Conservation (phyloP, 2,329 filamentous ascomycete genomes). For the Grosmannia clavigera region DNA sequence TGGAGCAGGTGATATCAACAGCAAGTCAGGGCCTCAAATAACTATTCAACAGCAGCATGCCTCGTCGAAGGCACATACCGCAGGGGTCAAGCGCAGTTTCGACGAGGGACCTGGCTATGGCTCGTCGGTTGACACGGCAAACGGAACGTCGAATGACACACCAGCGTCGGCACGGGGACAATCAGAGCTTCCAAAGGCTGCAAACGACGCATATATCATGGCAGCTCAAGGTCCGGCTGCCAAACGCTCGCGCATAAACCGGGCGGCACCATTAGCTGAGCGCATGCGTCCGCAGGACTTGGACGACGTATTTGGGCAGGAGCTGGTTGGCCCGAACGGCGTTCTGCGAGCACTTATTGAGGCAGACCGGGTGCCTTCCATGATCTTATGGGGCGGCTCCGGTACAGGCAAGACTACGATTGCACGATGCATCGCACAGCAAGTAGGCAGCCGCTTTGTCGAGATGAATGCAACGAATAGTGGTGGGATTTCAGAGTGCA, state of each 20-base stretch:
- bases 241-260: conserved; percentile 58
- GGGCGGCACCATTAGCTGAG: conserved; percentile 76
- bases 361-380: conserved; percentile 73
- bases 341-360: conserved; percentile 80
- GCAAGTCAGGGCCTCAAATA: conserved; percentile 1
- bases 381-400: conserved; percentile 83
- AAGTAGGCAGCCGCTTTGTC: conserved; percentile 74
- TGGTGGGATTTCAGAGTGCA: conserved; percentile 81
- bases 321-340: conserved; percentile 75
- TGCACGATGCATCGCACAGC: conserved; percentile 74
- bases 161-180: not conserved
- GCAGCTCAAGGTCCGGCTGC: conserved; percentile 20
- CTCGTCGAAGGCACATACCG: conserved; percentile 12
- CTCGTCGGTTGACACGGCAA: conserved; percentile 7
- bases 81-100: conserved; percentile 37
- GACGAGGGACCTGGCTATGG: conserved; percentile 38
- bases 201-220: not conserved
- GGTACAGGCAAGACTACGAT: conserved; percentile 87
- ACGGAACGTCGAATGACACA: not conserved
- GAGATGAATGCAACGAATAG: conserved; percentile 91
- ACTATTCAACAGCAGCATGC: not conserved
- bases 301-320: conserved; percentile 82
- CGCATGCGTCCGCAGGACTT: conserved; percentile 79
- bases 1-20: conserved; percentile 19
- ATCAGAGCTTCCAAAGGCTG: not conserved